Conservation (phyloP, 2,329 filamentous ascomycete species). For the Leptographium galeiforme region DNA sequence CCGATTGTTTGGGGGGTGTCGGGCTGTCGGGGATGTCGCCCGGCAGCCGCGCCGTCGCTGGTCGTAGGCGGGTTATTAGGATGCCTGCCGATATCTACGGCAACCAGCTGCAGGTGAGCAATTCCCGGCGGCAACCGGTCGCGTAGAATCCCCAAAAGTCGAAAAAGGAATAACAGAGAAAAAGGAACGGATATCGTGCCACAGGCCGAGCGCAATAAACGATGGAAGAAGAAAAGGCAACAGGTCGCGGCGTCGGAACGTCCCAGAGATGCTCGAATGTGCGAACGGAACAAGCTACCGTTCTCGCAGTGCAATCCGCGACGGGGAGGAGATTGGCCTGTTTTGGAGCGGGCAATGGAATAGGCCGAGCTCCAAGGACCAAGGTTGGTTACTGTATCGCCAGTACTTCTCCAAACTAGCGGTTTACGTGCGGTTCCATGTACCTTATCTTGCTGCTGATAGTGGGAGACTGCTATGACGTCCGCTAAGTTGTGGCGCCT, state of each 20-base stretch:
- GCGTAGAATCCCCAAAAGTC: neutral
- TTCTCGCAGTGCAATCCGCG: neutral
- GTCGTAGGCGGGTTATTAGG: neutral
- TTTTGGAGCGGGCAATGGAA: neutral
- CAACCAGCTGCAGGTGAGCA: neutral
- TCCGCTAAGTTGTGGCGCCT: neutral
- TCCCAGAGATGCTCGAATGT: too few species aligned
- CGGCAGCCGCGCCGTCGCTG: neutral
- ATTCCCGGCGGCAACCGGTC: neutral
- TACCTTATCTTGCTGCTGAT: too few species aligned
- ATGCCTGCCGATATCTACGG: neutral
- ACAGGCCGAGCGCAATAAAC: neutral
- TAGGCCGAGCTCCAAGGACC: neutral
- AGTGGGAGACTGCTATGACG: neutral
- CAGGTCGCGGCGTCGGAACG: neutral
- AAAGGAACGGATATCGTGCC: neutral
- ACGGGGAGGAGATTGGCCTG: neutral
- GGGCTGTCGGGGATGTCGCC: neutral
- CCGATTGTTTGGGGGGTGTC: neutral
- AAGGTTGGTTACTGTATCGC: neutral
- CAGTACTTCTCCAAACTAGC: neutral
- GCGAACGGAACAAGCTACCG: neutral
- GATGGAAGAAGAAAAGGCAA: neutral
- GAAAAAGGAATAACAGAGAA: neutral
- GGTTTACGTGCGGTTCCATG: neutral